Evolutionary conservation across 2,329 filamentous ascomycete genomes (phyloP), one percentile per base, ranked within the genome.

Genomic region (Lasiodiplodia hormozganensis): DNA sequence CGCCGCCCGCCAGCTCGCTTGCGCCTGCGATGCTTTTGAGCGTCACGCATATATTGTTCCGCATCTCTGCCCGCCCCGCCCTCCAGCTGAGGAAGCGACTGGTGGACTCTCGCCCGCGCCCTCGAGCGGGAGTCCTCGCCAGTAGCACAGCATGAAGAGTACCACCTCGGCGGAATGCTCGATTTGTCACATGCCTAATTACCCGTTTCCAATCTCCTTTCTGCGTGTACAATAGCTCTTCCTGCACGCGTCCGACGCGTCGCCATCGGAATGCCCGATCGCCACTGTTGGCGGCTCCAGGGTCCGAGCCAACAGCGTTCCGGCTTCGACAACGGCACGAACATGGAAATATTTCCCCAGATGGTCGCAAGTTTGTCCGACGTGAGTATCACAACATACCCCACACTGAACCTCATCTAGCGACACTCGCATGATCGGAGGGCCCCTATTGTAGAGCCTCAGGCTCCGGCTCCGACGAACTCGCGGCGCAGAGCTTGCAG

Each of bases 11-110:
- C 8, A 16, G 11, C 56, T 58, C 56, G 40, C 58, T 47, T 62
- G 18, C 57, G 34, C 16, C 25, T 49, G 6, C 40, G 40, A 62
- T 62, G 58, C 40, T 51, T 51, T 62, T 18, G 40, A 31, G 16
- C 40, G 58, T 62, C 40, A 62, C 40, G 58, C 40, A 62, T 62
- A 62, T 62, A 62, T 62, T 62, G 18, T 62, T 62, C 40, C 58
- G 40, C 12, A 28, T 49, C 40, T 18, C 10, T 43, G n/a, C 23
- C 23, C 40, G 16, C 40, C 25, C 16, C 40, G 40, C 40, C 23
- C 23, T 18, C 38, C 40, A 11, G 25, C 57, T 57, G 54, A 8
- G 6, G 31, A 25, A 57, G 54, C 54, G 28, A 58, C 21, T 57
- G 34, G 21, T 14, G 56, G 12, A 23, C 25, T 23, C 18, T 40